Evolutionary conservation across 805 yeast species (phyloP), one percentile per base, ranked within the genome.

Genomic region (Candida sanyiensis): DNA sequence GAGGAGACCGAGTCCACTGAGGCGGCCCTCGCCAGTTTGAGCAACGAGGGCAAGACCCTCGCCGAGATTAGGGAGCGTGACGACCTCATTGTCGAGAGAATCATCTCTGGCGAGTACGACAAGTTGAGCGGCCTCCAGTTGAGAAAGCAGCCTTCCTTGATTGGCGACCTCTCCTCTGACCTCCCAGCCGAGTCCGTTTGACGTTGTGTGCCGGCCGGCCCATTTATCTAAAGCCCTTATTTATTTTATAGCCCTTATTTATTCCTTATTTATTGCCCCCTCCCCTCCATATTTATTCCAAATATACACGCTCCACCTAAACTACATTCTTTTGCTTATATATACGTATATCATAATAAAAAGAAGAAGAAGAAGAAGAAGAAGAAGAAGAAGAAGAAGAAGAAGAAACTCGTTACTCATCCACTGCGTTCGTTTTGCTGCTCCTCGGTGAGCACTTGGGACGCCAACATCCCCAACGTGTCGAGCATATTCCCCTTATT

Each of bases 31-130:
- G 67, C 63, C 27, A 50, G 58, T 17, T 60, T 69, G 44, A 57
- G 60, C 24, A 57, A 59, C 32, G 59, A 51, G 24, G 65, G 66
- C 27, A 61, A 62, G 38, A 61, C 64, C 27, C 67, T 76, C 37
- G 76, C 71, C 45, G 84, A 78, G 56, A 67, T 75, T 46, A 71
- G 70, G 56, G 75, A 73, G 57, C 74, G 85, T 58, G 95, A 85
- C 61, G 83, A 78, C 48, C 67, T 83, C 53, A 80, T 85, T 45
- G 79, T 86, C 48, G 90, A 87, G 50, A 73, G 93, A 59, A 83
- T 85, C 49, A 70, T 85, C 55, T 74, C 80, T 42, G 95, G 95
- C 44, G 93, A 86, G 58, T 85, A 86, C 63, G 95, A 85, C 63
- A 77, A 69, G 53, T 66, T 79, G 53, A 71, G 77, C 21, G 74